These are phyloP conservation scores for Hericium alpestre DNA, from an alignment of 768 basidiomycete genomes.

Conservation along the genomic window DNA sequence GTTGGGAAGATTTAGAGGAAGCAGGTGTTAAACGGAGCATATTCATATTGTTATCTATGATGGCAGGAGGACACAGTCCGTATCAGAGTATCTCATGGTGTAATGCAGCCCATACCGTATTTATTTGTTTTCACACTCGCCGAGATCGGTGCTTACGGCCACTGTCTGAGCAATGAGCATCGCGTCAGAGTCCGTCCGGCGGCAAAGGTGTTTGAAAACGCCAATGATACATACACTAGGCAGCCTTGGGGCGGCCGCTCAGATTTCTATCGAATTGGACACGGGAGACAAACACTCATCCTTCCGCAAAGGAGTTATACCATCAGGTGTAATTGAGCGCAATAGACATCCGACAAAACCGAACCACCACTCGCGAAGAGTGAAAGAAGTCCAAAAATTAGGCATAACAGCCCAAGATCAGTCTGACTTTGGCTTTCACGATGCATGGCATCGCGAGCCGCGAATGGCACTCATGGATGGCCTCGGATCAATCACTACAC, in stretches of 20 bases:
- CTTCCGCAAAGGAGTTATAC: too few relatives aligned
- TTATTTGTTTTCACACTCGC: not conserved
- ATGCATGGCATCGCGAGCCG: not conserved
- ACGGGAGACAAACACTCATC: too few relatives aligned
- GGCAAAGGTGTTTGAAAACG: too few relatives aligned
- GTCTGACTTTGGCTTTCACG: not conserved
- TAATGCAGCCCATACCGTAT: not conserved
- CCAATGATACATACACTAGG: too few relatives aligned
- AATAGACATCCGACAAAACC: too few relatives aligned
- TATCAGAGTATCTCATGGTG: not conserved
- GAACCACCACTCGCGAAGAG: not conserved
- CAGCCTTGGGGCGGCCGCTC: too few relatives aligned
- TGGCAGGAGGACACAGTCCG: not conserved
- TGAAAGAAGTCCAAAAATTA: not conserved
- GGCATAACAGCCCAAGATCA: not conserved
- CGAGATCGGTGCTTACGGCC: too few relatives aligned
- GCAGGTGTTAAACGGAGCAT: not conserved
- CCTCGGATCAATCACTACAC: too few relatives aligned
- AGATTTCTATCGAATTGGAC: too few relatives aligned
- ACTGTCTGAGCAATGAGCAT: too few relatives aligned
- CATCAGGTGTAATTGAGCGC: too few relatives aligned
- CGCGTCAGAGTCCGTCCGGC: too few relatives aligned
- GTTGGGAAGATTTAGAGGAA: slow-evolving; percentile 69
- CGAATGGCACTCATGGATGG: not conserved
- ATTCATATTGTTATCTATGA: not conserved